phyloP scores from a whole-genome alignment of 306 rosid species.

The Quercus ilex region DNA sequence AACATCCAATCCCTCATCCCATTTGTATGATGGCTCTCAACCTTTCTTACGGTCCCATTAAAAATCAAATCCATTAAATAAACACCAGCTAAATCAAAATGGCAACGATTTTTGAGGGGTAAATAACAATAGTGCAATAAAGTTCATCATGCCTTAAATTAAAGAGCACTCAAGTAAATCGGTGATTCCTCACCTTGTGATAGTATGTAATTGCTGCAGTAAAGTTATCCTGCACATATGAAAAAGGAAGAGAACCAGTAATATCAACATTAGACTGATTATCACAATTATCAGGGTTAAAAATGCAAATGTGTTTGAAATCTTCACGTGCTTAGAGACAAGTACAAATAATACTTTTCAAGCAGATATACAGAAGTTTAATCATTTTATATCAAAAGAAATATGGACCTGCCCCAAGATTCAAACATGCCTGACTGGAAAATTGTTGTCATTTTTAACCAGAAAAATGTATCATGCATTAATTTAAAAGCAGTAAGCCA shows the following conservation, averaged over 20 bases:
- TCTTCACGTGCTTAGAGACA: background rate
- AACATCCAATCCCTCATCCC: background rate
- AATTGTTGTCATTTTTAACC: background rate
- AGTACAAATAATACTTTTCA: too few species aligned
- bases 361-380: background rate
- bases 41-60: background rate
- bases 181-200: slow-evolving; percentile 68
- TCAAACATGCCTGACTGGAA: background rate
- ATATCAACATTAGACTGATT: slow-evolving; percentile 13
- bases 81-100: background rate
- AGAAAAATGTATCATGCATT: too few species aligned
- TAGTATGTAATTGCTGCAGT: slow-evolving; percentile 67
- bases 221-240: slow-evolving; percentile 66
- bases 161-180: background rate
- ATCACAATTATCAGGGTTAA: background rate
- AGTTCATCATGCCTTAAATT: background rate
- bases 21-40: background rate
- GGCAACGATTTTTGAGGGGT: background rate
- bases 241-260: slow-evolving; percentile 9
- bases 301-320: background rate
- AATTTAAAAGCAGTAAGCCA: too few species aligned
- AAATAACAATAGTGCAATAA: background rate
- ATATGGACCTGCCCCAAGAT: background rate
- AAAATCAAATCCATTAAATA: background rate
- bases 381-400: background rate